phyloP scores from a whole-genome alignment of 2,329 filamentous ascomycete species.

The Fonsecaea nubica region DNA sequence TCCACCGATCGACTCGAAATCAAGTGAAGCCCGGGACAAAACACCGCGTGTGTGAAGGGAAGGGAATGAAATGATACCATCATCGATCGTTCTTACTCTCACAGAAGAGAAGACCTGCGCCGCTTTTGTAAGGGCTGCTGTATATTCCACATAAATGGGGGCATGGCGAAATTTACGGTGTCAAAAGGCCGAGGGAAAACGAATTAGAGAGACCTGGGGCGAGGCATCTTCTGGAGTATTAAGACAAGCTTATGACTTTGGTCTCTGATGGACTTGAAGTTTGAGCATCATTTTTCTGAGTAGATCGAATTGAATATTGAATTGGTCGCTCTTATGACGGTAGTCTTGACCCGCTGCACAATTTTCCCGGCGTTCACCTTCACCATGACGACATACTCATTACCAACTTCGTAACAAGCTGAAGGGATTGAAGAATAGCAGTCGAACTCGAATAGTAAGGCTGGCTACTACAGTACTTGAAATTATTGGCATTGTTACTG shows the following conservation, averaged over 20 bases:
- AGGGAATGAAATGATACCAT: background rate
- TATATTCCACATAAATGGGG: conserved; percentile 24
- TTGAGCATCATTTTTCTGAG: conserved; percentile 10
- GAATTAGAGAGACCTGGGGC: conserved; percentile 25
- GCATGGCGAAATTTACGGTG: conserved; percentile 29
- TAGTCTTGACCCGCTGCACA: background rate
- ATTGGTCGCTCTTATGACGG: background rate
- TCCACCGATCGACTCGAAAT: background rate
- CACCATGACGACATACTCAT: background rate
- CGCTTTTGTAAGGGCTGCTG: conserved; percentile 12
- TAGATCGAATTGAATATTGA: conserved; percentile 10
- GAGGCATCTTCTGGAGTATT: conserved; percentile 27
- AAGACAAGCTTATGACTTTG: conserved; percentile 11
- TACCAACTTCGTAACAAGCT: background rate
- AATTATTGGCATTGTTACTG: too few species aligned
- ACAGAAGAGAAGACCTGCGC: conserved; percentile 10
- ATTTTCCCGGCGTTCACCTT: background rate
- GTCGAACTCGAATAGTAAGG: background rate
- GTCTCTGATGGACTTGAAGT: background rate
- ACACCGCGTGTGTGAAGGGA: background rate
- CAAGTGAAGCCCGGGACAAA: background rate
- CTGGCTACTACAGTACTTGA: too few species aligned
- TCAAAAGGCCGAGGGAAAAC: conserved; percentile 17
- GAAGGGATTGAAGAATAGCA: background rate
- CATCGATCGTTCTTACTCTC: background rate